A percentile compares a stretch with the other conserved stretches of the same genome.
phyloP scores from a whole-genome alignment of 2,329 filamentous ascomycete genomes.

The Gyromitra esculenta region DNA sequence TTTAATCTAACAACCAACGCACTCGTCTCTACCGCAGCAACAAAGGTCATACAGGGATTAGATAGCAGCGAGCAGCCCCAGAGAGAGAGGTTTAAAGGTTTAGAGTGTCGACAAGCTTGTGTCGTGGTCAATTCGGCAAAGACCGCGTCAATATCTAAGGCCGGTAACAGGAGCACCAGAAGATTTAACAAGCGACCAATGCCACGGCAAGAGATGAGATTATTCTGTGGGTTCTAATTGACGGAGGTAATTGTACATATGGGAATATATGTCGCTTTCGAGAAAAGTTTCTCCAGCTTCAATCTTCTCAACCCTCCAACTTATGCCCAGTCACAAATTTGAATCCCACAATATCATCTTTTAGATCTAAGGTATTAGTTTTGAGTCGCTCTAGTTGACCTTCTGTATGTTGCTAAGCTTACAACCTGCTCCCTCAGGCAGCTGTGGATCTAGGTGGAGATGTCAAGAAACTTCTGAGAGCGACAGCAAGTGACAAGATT shows the following conservation, averaged over 20 bases:
- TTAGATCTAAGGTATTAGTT: not conserved
- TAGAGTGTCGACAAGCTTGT: not conserved
- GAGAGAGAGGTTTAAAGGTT: not conserved
- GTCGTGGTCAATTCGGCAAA: not conserved
- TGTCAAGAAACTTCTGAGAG: not conserved
- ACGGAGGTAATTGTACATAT: conserved; percentile 1
- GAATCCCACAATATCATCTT: not conserved
- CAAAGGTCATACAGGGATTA: conserved; percentile 1
- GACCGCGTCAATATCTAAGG: not conserved
- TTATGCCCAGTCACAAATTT: not conserved
- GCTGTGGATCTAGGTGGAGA: not conserved
- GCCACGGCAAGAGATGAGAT: conserved; percentile 1
- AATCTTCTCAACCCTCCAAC: not conserved
- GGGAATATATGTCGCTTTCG: not conserved
- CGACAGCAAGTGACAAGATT: not conserved
- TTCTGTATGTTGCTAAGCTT: not conserved
- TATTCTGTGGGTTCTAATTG: conserved; percentile 5
- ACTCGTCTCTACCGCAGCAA: not conserved
- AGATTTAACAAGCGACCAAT: not conserved
- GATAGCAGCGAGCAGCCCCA: not conserved
- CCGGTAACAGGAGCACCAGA: not conserved
- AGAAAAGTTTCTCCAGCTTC: not conserved
- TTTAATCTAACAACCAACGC: not conserved
- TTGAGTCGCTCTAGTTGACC: not conserved
- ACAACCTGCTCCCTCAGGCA: conserved; percentile 1